Base-by-base conservation (phyloP, 352 stramenopile genomes). In the Phytophthora foliorum region DNA sequence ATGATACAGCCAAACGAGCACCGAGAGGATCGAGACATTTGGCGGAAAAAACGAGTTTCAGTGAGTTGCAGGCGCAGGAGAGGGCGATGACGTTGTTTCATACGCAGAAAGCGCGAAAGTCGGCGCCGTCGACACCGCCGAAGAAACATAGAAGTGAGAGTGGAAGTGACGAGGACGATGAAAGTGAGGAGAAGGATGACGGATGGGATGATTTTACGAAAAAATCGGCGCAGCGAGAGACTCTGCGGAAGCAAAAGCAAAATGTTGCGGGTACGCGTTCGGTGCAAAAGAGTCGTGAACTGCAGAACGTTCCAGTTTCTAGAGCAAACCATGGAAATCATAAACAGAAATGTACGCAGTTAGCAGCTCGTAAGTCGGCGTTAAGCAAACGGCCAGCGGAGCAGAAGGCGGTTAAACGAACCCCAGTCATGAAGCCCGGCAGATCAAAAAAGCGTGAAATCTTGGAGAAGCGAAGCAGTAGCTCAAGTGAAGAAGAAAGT, bases 401-500 rank as follows among this genome's bases (percentile, higher is more conserved):
- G 8, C 49, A 57, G 1, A 68, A 52, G 13, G 36, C 25, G 3
- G 21, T 9, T 8, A 29, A 39, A 21, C 27, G 21, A 19, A 41
- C 36, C 1, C 25, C 22, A 9, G 45, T 19, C 25, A 13, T 22
- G 27, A 66, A 34, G 21, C 8, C 48, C 19, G 49, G 41, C 13
- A 52, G 51, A 58, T 16, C 19, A 22, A 61, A 48, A 21, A 19
- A 41, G 22, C 36, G 41, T 13, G 17, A 22, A 29, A 34, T 49
- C 4, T 14, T 45, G 9, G 51, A 22, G 32, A 57, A 24, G n/a
- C 16, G 19, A 42, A 46, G 32, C 31, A 67, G 38, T 42, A 65
- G 49, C n/a, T 78, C 60, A 16, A 72, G 70, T 57, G 53, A 70
- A 57, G 52, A 55, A 27, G 60, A 44, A 8, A 57, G 51, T 36